Evolutionary conservation across 1,284 basidiomycete species (phyloP), one percentile per base, ranked within the genome.

Genomic region (Sanghuangporus baumii): DNA sequence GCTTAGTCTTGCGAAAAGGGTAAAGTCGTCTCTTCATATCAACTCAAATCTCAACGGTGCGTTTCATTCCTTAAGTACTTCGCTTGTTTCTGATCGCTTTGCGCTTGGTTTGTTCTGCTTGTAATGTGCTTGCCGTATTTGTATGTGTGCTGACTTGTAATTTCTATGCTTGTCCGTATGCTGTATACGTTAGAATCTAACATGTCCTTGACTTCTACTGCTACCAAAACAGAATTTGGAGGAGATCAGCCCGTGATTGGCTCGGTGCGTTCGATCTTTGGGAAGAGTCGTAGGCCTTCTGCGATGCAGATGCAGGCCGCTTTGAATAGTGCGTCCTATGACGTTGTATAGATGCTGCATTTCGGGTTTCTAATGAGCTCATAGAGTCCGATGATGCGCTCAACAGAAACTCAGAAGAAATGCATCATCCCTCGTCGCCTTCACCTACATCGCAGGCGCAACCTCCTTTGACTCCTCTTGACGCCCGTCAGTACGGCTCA

Each of bases 1-100:
- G n/a, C 69, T 77, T 57, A 72, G 74, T 18, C 67, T 81, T 18
- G 74, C 79, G 6, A 85, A 84, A 76, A 86, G 86, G 76, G 79
- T 82, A 63, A 85, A 80, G 73, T 78, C 78, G 36, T 75, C 78
- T 64, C 69, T 82, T 60, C 77, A 75, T 67, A 71, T 78, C 31
- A 65, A 65, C 48, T 59, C 64, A 55, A 73, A 75, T 65, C 75
- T 72, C 55, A 80, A 78, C 66, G 71, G 80, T 82, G 66, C 65
- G 79, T 73, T 20, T 57, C 62, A 63, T 73, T 20, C 57, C 62
- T 63, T 47, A 9, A 57, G 20, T 46, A 16, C 68, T 67, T 50
- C 65, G 18, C 20, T 26, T 14, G 9, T 9, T 6, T 51, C 20
- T 23, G 26, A 11, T 26, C 26, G n/a, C 18, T 46, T 16, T 18